Percentiles rank a stretch among this genome's conserved stretches.
Evolutionary conservation across 352 stramenopile species (phyloP).

Genomic region (Blastocystis sp.): DNA sequence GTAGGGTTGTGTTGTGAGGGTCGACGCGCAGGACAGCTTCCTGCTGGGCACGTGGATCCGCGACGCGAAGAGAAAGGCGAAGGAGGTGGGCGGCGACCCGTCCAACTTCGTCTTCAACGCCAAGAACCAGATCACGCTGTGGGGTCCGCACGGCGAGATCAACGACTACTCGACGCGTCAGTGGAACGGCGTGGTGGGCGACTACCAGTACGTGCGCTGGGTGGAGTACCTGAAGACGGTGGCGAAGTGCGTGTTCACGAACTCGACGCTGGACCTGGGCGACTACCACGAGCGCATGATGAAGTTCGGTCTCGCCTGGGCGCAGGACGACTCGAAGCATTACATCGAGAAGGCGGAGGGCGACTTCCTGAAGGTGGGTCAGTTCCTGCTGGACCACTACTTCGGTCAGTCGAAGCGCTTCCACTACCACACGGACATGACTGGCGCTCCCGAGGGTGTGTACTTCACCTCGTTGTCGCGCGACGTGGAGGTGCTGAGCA

Average conservation of each 20-base stretch:
- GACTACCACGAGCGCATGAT: slow-evolving; percentile 56
- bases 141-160: slow-evolving; percentile 64
- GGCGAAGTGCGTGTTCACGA: slow-evolving; percentile 1
- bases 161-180: slow-evolving; percentile 47
- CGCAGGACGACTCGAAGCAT: background rate
- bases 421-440: background rate
- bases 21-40: slow-evolving; percentile 42
- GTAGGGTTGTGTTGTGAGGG: background rate
- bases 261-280: background rate
- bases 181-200: slow-evolving; percentile 54
- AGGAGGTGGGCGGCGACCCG: slow-evolving; percentile 32
- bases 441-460: background rate
- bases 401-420: background rate
- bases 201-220: slow-evolving; percentile 55
- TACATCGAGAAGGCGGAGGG: background rate
- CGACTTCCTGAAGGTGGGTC: slow-evolving; percentile 1
- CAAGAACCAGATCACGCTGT: slow-evolving; percentile 69
- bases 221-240: slow-evolving; percentile 58
- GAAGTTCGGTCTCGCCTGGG: background rate
- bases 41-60: slow-evolving; percentile 45
- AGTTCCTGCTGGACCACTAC: background rate
- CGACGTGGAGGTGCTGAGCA: slow-evolving; percentile 17
- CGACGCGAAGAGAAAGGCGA: slow-evolving; percentile 39
- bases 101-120: slow-evolving; percentile 63
- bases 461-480: slow-evolving; percentile 36